Conservation (phyloP, 1,139 yeast species). For the Candida gigantensis region DNA sequence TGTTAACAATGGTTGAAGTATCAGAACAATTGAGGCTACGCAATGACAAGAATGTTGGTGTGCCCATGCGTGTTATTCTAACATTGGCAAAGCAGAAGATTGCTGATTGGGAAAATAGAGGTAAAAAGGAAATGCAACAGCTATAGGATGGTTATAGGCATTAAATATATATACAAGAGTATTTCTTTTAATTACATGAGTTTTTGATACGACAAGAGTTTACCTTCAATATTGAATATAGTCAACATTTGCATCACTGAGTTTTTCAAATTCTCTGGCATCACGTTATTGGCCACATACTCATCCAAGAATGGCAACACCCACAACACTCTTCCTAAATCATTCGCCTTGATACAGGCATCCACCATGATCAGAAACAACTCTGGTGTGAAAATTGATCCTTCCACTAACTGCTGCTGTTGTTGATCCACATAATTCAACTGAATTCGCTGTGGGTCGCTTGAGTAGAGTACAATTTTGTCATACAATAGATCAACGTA, state of each 20-base stretch:
- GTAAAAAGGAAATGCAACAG: too few relatives aligned
- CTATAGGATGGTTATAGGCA: too few relatives aligned
- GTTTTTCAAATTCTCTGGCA: conserved; percentile 13
- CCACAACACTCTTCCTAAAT: conserved; percentile 43
- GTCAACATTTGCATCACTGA: conserved; percentile 20
- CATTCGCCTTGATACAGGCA: conserved; percentile 25
- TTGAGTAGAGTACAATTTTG: conserved; percentile 34
- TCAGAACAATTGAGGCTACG: too few relatives aligned
- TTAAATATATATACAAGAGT: too few relatives aligned
- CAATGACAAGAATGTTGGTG: too few relatives aligned
- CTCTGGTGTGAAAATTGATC: conserved; percentile 25
- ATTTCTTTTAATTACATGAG: conserved; percentile 11
- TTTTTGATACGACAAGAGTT: conserved; percentile 22
- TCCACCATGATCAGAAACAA: conserved; percentile 27
- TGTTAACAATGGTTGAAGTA: conserved; percentile 8
- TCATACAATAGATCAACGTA: conserved; percentile 37
- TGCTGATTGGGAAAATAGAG: too few relatives aligned
- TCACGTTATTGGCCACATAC: conserved; percentile 18
- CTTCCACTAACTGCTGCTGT: conserved; percentile 12
- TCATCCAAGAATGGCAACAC: conserved; percentile 38
- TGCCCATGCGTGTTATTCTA: too few relatives aligned
- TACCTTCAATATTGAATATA: conserved; percentile 28
- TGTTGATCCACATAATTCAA: conserved; percentile 17
- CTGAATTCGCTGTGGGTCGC: conserved; percentile 16
- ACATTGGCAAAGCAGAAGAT: too few relatives aligned